Conservation (phyloP, 2,329 filamentous ascomycete genomes). For the Stemphylium lycopersici region DNA sequence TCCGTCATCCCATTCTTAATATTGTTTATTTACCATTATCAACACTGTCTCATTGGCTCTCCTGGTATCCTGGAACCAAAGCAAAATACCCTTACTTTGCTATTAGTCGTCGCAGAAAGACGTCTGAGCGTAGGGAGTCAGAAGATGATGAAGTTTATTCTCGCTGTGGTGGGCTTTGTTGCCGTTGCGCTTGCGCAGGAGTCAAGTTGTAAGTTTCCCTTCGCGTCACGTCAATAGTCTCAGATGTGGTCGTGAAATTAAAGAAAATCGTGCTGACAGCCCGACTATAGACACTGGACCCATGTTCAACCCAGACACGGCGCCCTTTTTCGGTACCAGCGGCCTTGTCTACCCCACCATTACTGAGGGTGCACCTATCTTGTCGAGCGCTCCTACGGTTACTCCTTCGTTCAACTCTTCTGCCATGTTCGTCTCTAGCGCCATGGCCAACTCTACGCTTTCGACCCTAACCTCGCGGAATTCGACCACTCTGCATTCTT, state of each 20-base stretch:
- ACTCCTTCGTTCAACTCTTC: constrained; percentile 11
- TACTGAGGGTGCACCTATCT: constrained; percentile 10
- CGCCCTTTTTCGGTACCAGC: constrained; percentile 24
- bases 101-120: not conserved
- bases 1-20: too few relatives aligned
- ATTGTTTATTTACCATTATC: too few relatives aligned
- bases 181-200: constrained; percentile 9
- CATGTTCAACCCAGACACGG: constrained; percentile 25
- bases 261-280: not conserved
- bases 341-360: constrained; percentile 23
- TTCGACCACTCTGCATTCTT: constrained; percentile 6
- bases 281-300: constrained; percentile 22
- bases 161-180: constrained; percentile 6
- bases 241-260: not conserved
- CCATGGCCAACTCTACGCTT: constrained; percentile 10
- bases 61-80: too few relatives aligned
- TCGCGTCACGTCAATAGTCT: not conserved
- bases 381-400: constrained; percentile 13
- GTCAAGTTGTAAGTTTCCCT: constrained; percentile 6
- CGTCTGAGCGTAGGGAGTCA: not conserved
- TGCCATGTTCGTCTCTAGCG: constrained; percentile 2
- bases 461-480: constrained; percentile 3
- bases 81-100: not conserved
- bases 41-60: too few relatives aligned
- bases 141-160: constrained; percentile 4